phyloP scores from a whole-genome alignment of 129 eudicot genomes.

The Chrysanthemum lavandulifolium region DNA sequence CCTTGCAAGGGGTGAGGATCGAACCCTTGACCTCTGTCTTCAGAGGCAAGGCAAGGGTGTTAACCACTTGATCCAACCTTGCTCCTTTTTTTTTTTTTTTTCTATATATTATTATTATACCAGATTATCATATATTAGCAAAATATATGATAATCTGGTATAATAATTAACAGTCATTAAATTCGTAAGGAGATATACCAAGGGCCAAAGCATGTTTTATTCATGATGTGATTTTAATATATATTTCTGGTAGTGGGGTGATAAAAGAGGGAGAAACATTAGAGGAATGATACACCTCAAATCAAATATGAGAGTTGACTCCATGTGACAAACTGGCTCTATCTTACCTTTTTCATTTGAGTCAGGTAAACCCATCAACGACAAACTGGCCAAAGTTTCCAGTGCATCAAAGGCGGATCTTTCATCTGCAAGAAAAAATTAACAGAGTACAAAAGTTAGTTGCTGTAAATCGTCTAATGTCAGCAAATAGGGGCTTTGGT shows the following conservation, averaged over 20 bases:
- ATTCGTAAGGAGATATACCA: neutral
- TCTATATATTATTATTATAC: too few relatives aligned
- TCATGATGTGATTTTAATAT: neutral
- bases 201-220: too few relatives aligned
- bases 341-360: slow-evolving; percentile 64
- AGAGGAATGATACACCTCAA: neutral
- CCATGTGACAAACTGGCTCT: neutral
- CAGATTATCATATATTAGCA: too few relatives aligned
- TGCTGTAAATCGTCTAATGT: neutral
- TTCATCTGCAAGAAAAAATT: slow-evolving; percentile 56
- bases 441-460: slow-evolving; percentile 12
- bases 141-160: neutral
- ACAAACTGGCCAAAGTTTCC: slow-evolving; percentile 87
- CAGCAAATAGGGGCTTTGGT: slow-evolving; percentile 12
- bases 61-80: too few relatives aligned
- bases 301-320: slow-evolving; percentile 6
- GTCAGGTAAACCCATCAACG: slow-evolving; percentile 69
- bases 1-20: too few relatives aligned
- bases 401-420: slow-evolving; percentile 75
- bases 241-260: neutral
- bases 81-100: too few relatives aligned
- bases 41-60: too few relatives aligned
- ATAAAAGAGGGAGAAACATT: neutral
- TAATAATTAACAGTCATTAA: neutral
- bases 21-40: too few relatives aligned